These are phyloP conservation scores for Coemansia sp. DNA, from an alignment of 192 early-diverging fungal genomes.

Conservation along the genomic window DNA sequence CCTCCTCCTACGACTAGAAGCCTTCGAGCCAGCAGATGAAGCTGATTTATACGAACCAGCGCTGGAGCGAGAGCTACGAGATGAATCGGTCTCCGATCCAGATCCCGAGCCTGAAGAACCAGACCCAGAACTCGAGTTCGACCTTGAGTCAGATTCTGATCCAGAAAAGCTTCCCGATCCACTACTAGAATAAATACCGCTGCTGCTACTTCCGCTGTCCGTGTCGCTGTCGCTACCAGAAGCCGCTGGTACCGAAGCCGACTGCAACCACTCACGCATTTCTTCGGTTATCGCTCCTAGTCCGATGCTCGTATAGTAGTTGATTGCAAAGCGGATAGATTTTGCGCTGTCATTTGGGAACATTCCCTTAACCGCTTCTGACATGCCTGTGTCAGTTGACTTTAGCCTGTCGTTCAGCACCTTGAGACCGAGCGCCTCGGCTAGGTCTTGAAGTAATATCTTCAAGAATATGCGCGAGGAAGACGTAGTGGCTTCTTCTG, in stretches of 20 bases:
- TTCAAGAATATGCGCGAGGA: conserved; percentile 97
- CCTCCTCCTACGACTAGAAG: conserved; percentile 1
- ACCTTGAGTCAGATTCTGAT: conserved; percentile 15
- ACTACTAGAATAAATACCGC: conserved; percentile 23
- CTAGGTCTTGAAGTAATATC: conserved; percentile 89
- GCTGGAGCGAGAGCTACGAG: conserved; percentile 7
- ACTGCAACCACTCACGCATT: conserved; percentile 82
- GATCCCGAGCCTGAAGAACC: conserved; percentile 20
- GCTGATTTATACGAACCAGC: background rate
- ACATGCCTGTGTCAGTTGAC: conserved; percentile 60
- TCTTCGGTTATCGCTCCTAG: conserved; percentile 92
- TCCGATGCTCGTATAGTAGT: conserved; percentile 94
- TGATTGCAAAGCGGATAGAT: conserved; percentile 94
- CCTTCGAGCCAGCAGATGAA: conserved; percentile 12
- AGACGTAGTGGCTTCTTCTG: conserved; percentile 94
- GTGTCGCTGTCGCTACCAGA: conserved; percentile 19
- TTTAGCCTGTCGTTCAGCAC: conserved; percentile 69
- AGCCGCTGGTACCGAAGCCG: conserved; percentile 35
- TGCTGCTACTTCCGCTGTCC: conserved; percentile 25
- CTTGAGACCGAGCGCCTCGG: conserved; percentile 78
- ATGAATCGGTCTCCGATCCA: conserved; percentile 7
- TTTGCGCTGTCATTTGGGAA: conserved; percentile 90
- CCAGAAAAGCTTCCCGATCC: conserved; percentile 29
- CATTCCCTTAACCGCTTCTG: conserved; percentile 78
- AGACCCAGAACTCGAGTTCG: conserved; percentile 16